Evolutionary conservation across 2,329 filamentous ascomycete genomes (phyloP), one percentile per base, ranked within the genome.

Genomic region (Talaromyces sp.): DNA sequence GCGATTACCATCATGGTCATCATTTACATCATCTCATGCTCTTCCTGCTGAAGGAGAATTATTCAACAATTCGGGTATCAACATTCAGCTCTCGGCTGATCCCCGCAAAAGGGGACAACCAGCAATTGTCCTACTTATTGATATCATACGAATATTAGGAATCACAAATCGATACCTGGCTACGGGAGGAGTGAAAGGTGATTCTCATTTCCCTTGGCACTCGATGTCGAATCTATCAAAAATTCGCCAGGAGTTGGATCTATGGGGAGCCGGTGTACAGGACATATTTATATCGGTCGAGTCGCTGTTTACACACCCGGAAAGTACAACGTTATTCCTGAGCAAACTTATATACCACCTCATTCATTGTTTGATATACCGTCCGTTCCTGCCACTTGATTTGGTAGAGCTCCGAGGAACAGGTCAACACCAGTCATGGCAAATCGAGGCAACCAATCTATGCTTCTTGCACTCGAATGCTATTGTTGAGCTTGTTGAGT

Each of bases 151-250:
- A 38, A 91, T 96, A 54, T 83, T 96, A 6, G 92, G 92, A 38
- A 89, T 89, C 67, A 94, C 92, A 1, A 95, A 93, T 72, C 86
- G 89, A 67, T 96, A 96, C 75, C 83, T 96, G 59, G 91, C 92
- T 8, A 90, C 91, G 1, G 92, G 92, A 6, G 92, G 92, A 38
- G 91, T 95, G 64, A 95, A 94, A 77, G 91, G 91, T 34, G 92
- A 96, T 73, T 93, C 91, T 0, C 92, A 96, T 75, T 96, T 96
- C 69, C 92, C 92, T 10, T 96, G 92, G 92, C 92, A 96, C 74
- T 88, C 91, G 1, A 83, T 93, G 22, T 96, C 92, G 5, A 93
- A 90, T 67, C 82, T 96, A 1, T 95, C 92, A 61, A 93, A 92
- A 73, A 95, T 96, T 69, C 86, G 91, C 34, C 90, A 93, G 69